A percentile compares a stretch with the other conserved stretches of the same genome.
Evolutionary conservation across 192 early-diverging fungal species (phyloP).

Genomic region (Funneliformis mosseae): DNA sequence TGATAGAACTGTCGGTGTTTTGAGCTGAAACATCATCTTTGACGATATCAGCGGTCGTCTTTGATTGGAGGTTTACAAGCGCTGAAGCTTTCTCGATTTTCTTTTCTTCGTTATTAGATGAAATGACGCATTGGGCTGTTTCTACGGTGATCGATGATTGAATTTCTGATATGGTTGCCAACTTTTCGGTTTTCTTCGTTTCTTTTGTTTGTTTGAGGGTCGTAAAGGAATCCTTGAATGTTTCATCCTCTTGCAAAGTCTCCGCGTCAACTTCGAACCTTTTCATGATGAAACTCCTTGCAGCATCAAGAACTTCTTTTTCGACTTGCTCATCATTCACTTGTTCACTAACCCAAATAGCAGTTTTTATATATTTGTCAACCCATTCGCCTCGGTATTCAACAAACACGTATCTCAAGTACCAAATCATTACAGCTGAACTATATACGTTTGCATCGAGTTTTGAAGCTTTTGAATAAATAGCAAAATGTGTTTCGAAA

Average conservation of each 20-base stretch:
- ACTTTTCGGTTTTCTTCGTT: too few relatives aligned
- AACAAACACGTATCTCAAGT: conserved; percentile 10
- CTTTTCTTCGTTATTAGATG: too few relatives aligned
- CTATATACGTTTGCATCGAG: conserved; percentile 5
- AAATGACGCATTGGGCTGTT: too few relatives aligned
- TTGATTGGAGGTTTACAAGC: too few relatives aligned
- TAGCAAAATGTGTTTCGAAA: conserved; percentile 3
- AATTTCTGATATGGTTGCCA: too few relatives aligned
- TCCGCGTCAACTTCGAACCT: conserved; percentile 14
- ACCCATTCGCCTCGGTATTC: conserved; percentile 16
- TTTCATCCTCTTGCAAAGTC: conserved; percentile 2
- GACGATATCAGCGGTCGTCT: too few relatives aligned
- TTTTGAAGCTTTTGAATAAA: background rate
- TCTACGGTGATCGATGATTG: too few relatives aligned
- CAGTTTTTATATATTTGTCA: background rate
- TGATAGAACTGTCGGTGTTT: too few relatives aligned
- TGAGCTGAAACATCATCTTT: too few relatives aligned
- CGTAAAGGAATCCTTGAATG: background rate
- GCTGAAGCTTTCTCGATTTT: too few relatives aligned
- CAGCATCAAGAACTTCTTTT: conserved; percentile 25
- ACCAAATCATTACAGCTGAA: conserved; percentile 31
- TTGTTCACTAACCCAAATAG: conserved; percentile 9
- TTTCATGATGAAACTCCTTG: conserved; percentile 2
- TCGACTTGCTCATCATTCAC: background rate
- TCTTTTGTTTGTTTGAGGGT: too few relatives aligned